phyloP scores from a whole-genome alignment of 208 protist species.

The Wallacemonas sp. region DNA sequence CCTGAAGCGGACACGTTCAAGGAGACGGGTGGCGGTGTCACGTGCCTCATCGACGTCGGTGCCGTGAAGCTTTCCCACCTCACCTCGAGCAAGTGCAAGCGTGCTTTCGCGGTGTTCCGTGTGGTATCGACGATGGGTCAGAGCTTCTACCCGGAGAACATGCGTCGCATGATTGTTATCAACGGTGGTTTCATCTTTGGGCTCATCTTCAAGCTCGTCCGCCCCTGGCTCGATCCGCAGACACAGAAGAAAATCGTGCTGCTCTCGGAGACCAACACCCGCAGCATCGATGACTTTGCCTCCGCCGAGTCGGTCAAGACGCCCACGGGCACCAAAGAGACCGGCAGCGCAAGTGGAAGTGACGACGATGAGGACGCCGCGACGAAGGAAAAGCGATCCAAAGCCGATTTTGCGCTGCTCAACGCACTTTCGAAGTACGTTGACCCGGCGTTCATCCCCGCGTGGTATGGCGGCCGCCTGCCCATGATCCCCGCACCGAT shows the following conservation, averaged over 20 bases:
- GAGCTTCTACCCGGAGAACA: constrained; percentile 66
- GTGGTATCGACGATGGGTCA: constrained; percentile 45
- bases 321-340: constrained; percentile 8
- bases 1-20: constrained; percentile 20
- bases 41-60: constrained; percentile 42
- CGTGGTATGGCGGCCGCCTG: constrained; percentile 45
- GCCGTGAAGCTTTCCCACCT: constrained; percentile 48
- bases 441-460: constrained; percentile 34
- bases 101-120: constrained; percentile 34
- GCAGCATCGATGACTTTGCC: constrained; percentile 25
- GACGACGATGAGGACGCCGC: constrained; percentile 35
- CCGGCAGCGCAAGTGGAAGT: not conserved
- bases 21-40: constrained; percentile 41
- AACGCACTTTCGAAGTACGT: constrained; percentile 46
- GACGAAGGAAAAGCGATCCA: constrained; percentile 13
- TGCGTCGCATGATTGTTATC: constrained; percentile 57
- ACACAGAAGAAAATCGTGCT: constrained; percentile 60
- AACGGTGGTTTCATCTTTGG: constrained; percentile 57
- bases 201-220: constrained; percentile 50
- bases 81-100: constrained; percentile 43
- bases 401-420: constrained; percentile 29
- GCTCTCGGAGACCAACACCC: constrained; percentile 45
- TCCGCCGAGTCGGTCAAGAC: not conserved
- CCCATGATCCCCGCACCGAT: constrained; percentile 17
- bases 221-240: constrained; percentile 51